Conservation (phyloP, 2,329 filamentous ascomycete species). For the Phaeophleospora eucalypticola region DNA sequence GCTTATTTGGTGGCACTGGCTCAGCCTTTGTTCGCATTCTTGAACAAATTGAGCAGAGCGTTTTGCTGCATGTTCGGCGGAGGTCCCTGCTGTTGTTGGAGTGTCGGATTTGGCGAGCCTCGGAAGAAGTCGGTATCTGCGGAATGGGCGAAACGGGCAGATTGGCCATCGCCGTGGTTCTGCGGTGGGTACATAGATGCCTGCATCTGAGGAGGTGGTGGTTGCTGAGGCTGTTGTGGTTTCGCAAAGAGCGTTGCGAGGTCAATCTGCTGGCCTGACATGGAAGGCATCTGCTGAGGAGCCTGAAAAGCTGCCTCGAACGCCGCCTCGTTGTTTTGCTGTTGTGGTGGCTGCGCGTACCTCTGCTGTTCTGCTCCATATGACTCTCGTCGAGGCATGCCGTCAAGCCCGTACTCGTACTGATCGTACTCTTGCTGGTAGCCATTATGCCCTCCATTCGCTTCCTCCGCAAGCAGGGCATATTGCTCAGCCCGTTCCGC, state of each 20-base stretch:
- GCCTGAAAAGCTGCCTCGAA: background rate
- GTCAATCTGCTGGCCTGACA: constrained; percentile 31
- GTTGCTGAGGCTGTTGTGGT: constrained; percentile 6
- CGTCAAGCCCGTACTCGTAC: constrained; percentile 1
- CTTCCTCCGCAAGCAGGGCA: constrained; percentile 20
- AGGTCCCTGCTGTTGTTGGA: constrained; percentile 7
- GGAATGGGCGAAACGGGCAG: constrained; percentile 7
- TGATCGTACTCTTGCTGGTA: background rate
- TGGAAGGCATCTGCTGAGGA: constrained; percentile 46
- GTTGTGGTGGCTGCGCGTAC: constrained; percentile 1
- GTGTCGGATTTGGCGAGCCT: constrained; percentile 6
- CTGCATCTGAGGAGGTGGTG: constrained; percentile 2
- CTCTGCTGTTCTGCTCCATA: background rate
- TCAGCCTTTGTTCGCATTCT: constrained; percentile 19
- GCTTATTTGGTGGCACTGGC: no score
- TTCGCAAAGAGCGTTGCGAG: constrained; percentile 25
- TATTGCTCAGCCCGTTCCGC: constrained; percentile 46
- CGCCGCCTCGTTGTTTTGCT: background rate
- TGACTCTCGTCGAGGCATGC: background rate
- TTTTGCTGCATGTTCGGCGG: constrained; percentile 19
- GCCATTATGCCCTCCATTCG: constrained; percentile 31
- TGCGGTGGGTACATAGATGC: constrained; percentile 6
- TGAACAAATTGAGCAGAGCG: constrained; percentile 28
- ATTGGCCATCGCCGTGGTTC: background rate
- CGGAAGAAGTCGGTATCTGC: constrained; percentile 26